phyloP scores from a whole-genome alignment of 169 alveolate species.

The Babesia bigemina region DNA sequence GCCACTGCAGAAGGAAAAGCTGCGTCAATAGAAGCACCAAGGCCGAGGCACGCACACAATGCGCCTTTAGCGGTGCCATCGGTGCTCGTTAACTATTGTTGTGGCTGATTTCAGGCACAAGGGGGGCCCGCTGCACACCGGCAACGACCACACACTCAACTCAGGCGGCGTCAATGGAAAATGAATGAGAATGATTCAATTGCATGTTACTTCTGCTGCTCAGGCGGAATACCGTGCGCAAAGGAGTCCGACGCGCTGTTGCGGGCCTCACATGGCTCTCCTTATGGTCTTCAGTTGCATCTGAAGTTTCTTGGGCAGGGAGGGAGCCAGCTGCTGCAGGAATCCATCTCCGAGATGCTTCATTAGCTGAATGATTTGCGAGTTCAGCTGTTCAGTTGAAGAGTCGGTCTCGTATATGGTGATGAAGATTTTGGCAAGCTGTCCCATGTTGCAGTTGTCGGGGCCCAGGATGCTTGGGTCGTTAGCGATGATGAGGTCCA shows the following conservation, averaged over 20 bases:
- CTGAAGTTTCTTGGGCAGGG: slow-evolving; percentile 74
- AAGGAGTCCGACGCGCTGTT: too few relatives aligned
- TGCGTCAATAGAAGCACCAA: not conserved
- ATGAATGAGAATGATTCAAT: too few relatives aligned
- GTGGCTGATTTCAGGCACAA: not conserved
- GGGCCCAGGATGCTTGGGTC: slow-evolving; percentile 79
- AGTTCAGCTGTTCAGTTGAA: slow-evolving; percentile 80
- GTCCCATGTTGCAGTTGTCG: slow-evolving; percentile 76
- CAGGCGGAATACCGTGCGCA: too few relatives aligned
- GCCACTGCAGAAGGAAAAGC: not conserved
- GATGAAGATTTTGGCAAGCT: slow-evolving; percentile 79
- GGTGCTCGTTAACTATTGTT: too few relatives aligned
- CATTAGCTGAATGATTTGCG: slow-evolving; percentile 71
- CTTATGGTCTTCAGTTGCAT: slow-evolving; percentile 71
- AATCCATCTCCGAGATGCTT: slow-evolving; percentile 74
- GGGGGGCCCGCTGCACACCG: not conserved
- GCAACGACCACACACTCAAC: too few relatives aligned
- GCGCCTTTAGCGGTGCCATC: too few relatives aligned
- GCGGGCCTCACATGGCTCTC: slow-evolving; percentile 37
- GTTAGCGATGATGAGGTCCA: slow-evolving; percentile 74
- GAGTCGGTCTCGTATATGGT: slow-evolving; percentile 81
- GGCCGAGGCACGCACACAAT: not conserved
- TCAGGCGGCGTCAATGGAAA: too few relatives aligned
- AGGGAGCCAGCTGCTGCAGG: slow-evolving; percentile 73
- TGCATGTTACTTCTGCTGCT: too few relatives aligned